Conservation (phyloP, 768 basidiomycete species). For the Leccinum aurantiacum region DNA sequence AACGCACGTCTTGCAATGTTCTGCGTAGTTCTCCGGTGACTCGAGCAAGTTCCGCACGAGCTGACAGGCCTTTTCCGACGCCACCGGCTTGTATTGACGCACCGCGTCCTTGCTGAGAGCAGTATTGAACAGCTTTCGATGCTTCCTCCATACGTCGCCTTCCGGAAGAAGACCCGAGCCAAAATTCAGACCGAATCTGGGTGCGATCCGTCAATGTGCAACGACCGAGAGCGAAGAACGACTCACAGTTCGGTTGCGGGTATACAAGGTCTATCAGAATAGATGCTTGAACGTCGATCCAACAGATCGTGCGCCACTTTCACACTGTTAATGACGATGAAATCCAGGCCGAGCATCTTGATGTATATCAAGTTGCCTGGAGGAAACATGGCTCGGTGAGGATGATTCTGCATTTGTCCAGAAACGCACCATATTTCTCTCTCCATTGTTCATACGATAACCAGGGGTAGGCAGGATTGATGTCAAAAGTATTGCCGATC, state of each 20-base stretch:
- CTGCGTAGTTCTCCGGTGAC: constrained; percentile 10
- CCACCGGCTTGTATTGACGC: constrained; percentile 13
- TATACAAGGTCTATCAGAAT: constrained; percentile 29
- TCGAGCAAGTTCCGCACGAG: constrained; percentile 24
- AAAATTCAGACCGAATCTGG: constrained; percentile 34
- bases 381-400: not conserved
- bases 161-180: constrained; percentile 29
- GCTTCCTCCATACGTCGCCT: constrained; percentile 30
- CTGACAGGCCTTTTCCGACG: constrained; percentile 20
- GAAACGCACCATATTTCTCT: constrained; percentile 29
- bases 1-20: constrained; percentile 25
- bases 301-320: constrained; percentile 24
- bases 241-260: constrained; percentile 22
- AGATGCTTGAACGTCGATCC: constrained; percentile 27
- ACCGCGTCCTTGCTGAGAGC: constrained; percentile 19
- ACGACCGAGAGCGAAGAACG: not conserved
- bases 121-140: constrained; percentile 29
- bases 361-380: constrained; percentile 27
- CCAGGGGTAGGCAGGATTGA: constrained; percentile 30
- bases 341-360: constrained; percentile 28
- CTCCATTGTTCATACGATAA: constrained; percentile 36
- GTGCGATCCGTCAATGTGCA: not conserved
- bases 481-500: constrained; percentile 23
- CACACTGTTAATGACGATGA: constrained; percentile 26
- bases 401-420: not conserved